Evolutionary conservation across 1,284 basidiomycete genomes (phyloP).

Genomic region (Veloboletus limbatus): DNA sequence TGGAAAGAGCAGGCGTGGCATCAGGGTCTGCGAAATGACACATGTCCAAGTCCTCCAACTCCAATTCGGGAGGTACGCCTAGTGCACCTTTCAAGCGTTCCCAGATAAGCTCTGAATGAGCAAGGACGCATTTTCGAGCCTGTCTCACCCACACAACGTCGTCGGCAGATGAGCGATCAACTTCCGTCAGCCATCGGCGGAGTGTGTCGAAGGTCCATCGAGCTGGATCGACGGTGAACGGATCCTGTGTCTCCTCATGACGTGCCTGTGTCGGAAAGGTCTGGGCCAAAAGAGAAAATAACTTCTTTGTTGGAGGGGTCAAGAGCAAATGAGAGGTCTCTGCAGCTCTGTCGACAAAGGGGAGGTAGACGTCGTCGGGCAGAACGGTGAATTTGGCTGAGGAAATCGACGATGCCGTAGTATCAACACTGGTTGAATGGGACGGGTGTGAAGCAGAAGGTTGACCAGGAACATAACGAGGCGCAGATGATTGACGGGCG

Average conservation of each 20-base stretch:
- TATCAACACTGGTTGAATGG: constrained; percentile 7
- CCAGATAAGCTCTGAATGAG: constrained; percentile 77
- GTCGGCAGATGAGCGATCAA: constrained; percentile 54
- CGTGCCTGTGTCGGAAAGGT: constrained; percentile 47
- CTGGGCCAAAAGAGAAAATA: constrained; percentile 68
- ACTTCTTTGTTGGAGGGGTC: constrained; percentile 57
- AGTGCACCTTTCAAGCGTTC: constrained; percentile 77
- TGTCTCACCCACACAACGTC: constrained; percentile 65
- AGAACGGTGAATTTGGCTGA: constrained; percentile 65
- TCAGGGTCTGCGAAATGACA: constrained; percentile 17
- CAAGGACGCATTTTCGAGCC: constrained; percentile 62
- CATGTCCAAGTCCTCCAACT: constrained; percentile 41
- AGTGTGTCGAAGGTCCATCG: constrained; percentile 27
- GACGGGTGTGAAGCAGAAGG: constrained; percentile 20
- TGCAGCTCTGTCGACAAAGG: constrained; percentile 69
- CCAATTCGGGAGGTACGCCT: constrained; percentile 74
- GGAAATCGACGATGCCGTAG: constrained; percentile 10
- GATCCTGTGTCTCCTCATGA: constrained; percentile 23
- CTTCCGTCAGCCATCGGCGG: constrained; percentile 54
- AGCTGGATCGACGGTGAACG: constrained; percentile 22
- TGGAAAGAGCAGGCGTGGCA: background rate
- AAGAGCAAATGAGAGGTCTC: constrained; percentile 65
- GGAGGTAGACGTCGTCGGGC: constrained; percentile 66
- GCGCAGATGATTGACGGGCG: constrained; percentile 56
- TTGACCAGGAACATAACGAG: constrained; percentile 34